phyloP scores from a whole-genome alignment of 345 rosid species.

The Brassica rapa region DNA sequence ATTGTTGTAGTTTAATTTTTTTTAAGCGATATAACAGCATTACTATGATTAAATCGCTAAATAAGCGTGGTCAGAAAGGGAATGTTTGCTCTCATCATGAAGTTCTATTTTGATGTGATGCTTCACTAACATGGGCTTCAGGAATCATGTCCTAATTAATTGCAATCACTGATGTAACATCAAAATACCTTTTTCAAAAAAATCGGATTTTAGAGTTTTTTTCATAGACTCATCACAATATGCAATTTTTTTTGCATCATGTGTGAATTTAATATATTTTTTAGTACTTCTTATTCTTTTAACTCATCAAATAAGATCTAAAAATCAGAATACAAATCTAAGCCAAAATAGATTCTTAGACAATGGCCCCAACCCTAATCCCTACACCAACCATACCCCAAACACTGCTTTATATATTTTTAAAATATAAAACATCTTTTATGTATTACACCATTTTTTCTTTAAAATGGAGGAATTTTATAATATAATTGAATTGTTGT shows the following conservation, averaged over 20 bases:
- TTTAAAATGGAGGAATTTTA: too few relatives aligned
- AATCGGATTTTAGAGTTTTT: neutral
- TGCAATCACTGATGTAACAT: conserved; percentile 12
- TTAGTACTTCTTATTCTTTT: neutral
- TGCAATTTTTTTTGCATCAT: neutral
- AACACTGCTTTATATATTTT: too few relatives aligned
- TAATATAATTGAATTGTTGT: too few relatives aligned
- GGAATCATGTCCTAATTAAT: conserved; percentile 12
- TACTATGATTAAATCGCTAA: neutral
- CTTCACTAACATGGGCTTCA: conserved; percentile 17
- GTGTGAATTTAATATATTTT: neutral
- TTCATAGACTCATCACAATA: neutral
- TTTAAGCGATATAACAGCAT: neutral
- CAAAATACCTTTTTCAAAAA: neutral
- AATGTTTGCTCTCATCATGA: conserved; percentile 22
- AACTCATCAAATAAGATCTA: neutral
- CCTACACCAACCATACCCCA: too few relatives aligned
- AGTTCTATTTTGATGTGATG: neutral
- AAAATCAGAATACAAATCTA: neutral
- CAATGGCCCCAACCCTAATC: too few relatives aligned
- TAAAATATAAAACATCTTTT: too few relatives aligned
- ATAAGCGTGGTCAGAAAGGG: conserved; percentile 10
- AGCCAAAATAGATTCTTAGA: too few relatives aligned
- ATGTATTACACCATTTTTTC: too few relatives aligned
- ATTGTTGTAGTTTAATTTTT: neutral